A percentile compares a stretch with the other conserved stretches of the same genome.
Conservation (phyloP, 2,329 filamentous ascomycete species). For the Aspergillus sp. region DNA sequence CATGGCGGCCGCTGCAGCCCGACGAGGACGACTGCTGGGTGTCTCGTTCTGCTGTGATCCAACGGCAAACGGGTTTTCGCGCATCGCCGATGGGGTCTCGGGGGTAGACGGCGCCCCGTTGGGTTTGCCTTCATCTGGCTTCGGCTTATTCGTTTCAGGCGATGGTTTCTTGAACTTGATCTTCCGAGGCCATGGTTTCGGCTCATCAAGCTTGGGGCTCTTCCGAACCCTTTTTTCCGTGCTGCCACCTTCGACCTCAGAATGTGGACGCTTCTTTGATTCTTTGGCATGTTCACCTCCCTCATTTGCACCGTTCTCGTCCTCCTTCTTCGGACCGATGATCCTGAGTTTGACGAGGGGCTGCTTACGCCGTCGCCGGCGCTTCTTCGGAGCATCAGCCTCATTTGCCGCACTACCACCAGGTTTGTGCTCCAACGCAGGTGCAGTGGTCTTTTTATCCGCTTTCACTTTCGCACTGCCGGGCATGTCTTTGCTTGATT, state of each 20-base stretch:
- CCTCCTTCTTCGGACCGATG: neutral
- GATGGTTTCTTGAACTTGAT: neutral
- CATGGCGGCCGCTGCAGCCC: slow-evolving; percentile 19
- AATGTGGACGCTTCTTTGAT: slow-evolving; percentile 16
- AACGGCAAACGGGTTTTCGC: neutral
- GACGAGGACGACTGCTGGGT: slow-evolving; percentile 20
- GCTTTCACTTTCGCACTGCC: no score
- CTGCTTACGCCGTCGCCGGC: neutral
- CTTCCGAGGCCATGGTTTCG: neutral
- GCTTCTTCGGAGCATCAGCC: slow-evolving; percentile 1
- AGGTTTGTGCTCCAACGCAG: neutral
- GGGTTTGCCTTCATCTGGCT: neutral
- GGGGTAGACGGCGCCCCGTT: neutral
- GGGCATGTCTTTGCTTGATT: no score
- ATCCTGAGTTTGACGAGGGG: neutral
- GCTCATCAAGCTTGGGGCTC: slow-evolving; percentile 1
- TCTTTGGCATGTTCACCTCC: neutral
- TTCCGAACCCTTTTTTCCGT: neutral
- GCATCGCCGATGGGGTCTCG: neutral
- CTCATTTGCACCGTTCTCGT: neutral
- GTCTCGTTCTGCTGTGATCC: slow-evolving; percentile 6
- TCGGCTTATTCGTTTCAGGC: neutral
- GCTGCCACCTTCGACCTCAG: slow-evolving; percentile 10
- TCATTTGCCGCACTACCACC: neutral
- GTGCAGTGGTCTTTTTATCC: no score